Percentiles rank a stretch among this genome's conserved stretches.
These are phyloP conservation scores for Phytophthora uliginosa DNA, from an alignment of 352 stramenopile species.

Conservation along the genomic window DNA sequence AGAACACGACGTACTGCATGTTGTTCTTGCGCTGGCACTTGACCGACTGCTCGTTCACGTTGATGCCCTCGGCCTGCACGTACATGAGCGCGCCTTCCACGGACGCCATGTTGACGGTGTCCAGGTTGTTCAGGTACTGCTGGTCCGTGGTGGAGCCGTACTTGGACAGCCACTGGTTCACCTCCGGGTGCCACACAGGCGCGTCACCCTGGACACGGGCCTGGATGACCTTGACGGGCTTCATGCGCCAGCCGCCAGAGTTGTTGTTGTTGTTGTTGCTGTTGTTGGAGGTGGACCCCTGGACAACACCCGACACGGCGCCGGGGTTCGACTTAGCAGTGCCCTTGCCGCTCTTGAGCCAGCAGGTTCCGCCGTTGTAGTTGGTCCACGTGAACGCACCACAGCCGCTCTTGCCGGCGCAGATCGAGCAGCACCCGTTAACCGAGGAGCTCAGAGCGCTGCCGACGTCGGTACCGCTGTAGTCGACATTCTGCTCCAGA, in stretches of 20 bases:
- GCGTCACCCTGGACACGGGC: not conserved
- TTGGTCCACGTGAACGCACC: not conserved
- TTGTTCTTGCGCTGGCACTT: not conserved
- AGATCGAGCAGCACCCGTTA: not conserved
- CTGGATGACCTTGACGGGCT: not conserved
- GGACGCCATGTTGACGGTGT: not conserved
- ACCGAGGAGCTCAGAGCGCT: not conserved
- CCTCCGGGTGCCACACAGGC: not conserved
- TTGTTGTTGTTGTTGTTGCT: not conserved
- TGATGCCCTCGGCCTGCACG: conserved; percentile 1
- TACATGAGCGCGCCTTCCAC: not conserved
- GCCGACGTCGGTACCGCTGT: not conserved
- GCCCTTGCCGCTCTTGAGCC: not conserved
- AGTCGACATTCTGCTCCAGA: not conserved
- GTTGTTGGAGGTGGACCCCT: not conserved
- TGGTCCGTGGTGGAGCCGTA: not conserved
- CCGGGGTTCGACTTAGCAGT: not conserved
- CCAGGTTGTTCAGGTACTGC: not conserved
- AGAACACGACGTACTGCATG: conserved; percentile 1
- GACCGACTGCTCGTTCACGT: conserved; percentile 1
- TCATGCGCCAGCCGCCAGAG: not conserved
- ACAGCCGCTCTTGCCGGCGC: not conserved
- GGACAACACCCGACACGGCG: not conserved
- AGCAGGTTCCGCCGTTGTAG: not conserved
- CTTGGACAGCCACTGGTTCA: not conserved